Percentiles rank a stretch among this genome's conserved stretches.
These are phyloP conservation scores for Monilinia aucupariae DNA, from an alignment of 2,329 filamentous ascomycete genomes.

Conservation along the genomic window DNA sequence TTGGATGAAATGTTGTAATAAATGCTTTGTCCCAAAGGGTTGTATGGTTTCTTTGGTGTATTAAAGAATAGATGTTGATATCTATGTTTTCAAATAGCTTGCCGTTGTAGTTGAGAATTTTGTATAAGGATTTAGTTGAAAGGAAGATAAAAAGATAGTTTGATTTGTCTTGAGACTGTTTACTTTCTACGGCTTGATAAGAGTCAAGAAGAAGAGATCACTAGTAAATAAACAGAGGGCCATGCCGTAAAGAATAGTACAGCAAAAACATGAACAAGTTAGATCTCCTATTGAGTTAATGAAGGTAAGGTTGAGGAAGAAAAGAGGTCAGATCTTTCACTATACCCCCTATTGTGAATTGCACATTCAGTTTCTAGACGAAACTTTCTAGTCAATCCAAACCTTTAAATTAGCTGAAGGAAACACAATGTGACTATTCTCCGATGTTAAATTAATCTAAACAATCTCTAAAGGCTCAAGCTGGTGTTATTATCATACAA, in stretches of 20 bases:
- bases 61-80: not conserved
- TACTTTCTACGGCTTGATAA: not conserved
- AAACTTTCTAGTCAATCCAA: not conserved
- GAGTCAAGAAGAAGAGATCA: not conserved
- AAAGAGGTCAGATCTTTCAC: not conserved
- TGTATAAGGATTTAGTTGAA: not conserved
- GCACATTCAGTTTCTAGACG: not conserved
- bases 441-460: too few relatives aligned
- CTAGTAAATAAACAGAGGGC: not conserved
- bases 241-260: conserved; percentile 37
- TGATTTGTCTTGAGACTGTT: not conserved
- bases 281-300: not conserved
- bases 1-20: not conserved
- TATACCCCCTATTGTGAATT: not conserved
- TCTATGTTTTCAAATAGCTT: not conserved
- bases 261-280: conserved; percentile 21
- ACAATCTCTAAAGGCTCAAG: too few relatives aligned
- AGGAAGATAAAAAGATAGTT: not conserved
- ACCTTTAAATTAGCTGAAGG: too few relatives aligned
- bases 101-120: not conserved
- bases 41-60: not conserved
- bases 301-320: not conserved
- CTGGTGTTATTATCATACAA: too few relatives aligned
- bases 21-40: not conserved
- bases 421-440: too few relatives aligned